phyloP scores from a whole-genome alignment of 1,284 basidiomycete species.

The Violaceomyces palustris region DNA sequence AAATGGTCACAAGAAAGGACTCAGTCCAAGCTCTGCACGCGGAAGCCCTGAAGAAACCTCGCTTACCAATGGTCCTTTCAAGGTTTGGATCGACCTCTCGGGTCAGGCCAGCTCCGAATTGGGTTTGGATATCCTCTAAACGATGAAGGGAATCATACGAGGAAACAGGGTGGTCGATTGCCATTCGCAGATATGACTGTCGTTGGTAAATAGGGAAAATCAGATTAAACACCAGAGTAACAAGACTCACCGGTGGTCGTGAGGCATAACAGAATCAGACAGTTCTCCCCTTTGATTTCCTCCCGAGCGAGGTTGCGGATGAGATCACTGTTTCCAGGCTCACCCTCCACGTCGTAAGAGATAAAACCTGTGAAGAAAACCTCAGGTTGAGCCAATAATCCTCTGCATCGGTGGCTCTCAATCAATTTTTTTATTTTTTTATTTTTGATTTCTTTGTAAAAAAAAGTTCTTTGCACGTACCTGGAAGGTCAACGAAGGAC shows the following conservation, averaged over 20 bases:
- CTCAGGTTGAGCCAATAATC: too few species aligned
- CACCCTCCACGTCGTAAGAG: constrained; percentile 59
- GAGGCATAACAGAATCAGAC: constrained; percentile 66
- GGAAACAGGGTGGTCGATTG: too few species aligned
- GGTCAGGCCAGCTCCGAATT: constrained; percentile 63
- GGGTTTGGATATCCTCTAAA: constrained; percentile 70
- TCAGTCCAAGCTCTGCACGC: too few species aligned
- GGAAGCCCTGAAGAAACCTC: too few species aligned
- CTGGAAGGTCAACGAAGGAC: constrained; percentile 68
- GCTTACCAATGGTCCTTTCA: constrained; percentile 65
- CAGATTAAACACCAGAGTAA: too few species aligned
- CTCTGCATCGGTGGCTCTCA: too few species aligned
- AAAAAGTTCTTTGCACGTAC: constrained; percentile 54
- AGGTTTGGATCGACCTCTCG: constrained; percentile 62
- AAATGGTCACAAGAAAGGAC: too few species aligned
- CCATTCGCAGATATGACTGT: neutral
- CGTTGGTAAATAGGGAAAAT: neutral
- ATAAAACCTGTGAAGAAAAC: constrained; percentile 70
- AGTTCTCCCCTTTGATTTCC: constrained; percentile 63
- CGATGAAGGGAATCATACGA: neutral
- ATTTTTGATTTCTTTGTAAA: too few species aligned
- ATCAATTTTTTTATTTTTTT: too few species aligned
- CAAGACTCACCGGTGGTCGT: constrained; percentile 54
- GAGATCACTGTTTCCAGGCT: constrained; percentile 61
- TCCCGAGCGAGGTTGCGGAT: constrained; percentile 62